A percentile compares a stretch with the other conserved stretches of the same genome.
Evolutionary conservation across 768 basidiomycete genomes (phyloP).

Genomic region (Strobilomyces dryophilus): DNA sequence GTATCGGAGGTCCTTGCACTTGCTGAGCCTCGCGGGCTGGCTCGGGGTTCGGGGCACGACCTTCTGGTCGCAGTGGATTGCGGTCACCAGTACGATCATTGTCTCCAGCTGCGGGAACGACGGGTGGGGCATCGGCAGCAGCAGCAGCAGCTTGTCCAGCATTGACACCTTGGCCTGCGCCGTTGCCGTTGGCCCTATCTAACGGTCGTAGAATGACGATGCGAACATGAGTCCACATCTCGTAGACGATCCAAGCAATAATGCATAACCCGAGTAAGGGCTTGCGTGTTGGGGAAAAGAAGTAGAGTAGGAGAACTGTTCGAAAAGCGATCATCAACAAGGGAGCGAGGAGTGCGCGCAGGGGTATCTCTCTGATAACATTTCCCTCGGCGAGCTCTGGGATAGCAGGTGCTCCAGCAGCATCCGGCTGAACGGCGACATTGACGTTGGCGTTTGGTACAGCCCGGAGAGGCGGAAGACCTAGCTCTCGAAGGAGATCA

Average conservation of each 20-base stretch:
- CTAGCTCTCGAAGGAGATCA: constrained; percentile 59
- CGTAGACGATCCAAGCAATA: constrained; percentile 67
- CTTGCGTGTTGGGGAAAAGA: constrained; percentile 71
- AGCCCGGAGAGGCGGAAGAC: constrained; percentile 49
- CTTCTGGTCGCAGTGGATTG: constrained; percentile 14
- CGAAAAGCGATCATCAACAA: constrained; percentile 65
- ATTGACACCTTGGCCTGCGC: constrained; percentile 18
- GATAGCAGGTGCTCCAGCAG: constrained; percentile 14
- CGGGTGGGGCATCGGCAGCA: constrained; percentile 23
- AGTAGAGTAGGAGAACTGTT: constrained; percentile 66
- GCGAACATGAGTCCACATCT: constrained; percentile 69
- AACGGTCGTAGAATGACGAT: constrained; percentile 37
- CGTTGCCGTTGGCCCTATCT: constrained; percentile 30
- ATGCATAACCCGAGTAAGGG: constrained; percentile 66
- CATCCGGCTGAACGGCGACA: constrained; percentile 15
- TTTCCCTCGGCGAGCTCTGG: constrained; percentile 30
- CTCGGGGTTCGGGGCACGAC: constrained; percentile 13
- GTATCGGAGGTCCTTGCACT: constrained; percentile 27
- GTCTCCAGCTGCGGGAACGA: constrained; percentile 14
- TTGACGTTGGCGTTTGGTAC: constrained; percentile 26
- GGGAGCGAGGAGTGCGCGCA: constrained; percentile 67
- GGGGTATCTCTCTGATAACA: constrained; percentile 49
- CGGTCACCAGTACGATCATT: constrained; percentile 15
- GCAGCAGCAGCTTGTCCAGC: constrained; percentile 16
- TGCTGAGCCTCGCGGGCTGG: constrained; percentile 16